Evolutionary conservation across 495 filamentous ascomycete genomes (phyloP), one percentile per base, ranked within the genome.

Genomic region (Neurospora tetrasperma): DNA sequence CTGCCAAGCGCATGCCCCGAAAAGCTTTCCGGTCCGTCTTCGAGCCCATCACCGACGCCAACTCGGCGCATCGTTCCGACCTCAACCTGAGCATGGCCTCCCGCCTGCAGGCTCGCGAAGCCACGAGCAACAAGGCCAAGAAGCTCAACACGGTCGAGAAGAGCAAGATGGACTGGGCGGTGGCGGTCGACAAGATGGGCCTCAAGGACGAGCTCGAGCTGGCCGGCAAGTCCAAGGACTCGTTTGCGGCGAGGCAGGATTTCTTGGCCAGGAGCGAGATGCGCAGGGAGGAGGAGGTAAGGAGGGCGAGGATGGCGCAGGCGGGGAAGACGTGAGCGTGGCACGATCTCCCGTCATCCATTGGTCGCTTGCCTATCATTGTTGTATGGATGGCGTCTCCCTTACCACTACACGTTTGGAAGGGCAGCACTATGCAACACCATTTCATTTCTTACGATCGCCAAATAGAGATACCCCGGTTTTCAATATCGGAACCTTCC

Each of bases 101-200:
- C 69, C 78, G 83, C 54, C 54, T 85, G 39, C 74, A 79, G 69
- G 75, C 82, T 23, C 80, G 83, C 27, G 85, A 86, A 74, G 70
- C 74, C 54, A 76, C 79, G 11, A 77, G 77, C n/a, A 75, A 85
- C 5, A 87, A 87, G 72, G 91, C 92, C 68, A 89, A 91, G 79
- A 98, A 98, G 78, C 87, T 98, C 78, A 98, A 97, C 79, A 97
- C 94, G 1, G 91, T 99, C 31, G 94, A 98, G 83, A 99, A 99
- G 85, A 94, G 92, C 43, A 86, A 92, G 70, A 86, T 97, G 83
- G 96, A 99, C 79, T 99, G 96, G 96, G 93, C 93, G 5, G 91
- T 91, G 59, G 97, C 93, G 77, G 96, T 98, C 69, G 94, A 98
- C 78, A 86, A 93, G 72, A 92, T 94, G 75, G 96, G 96, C 3